These are phyloP conservation scores for Panicum miliaceum DNA, from an alignment of 176 grass and related monocot genomes.

Conservation along the genomic window DNA sequence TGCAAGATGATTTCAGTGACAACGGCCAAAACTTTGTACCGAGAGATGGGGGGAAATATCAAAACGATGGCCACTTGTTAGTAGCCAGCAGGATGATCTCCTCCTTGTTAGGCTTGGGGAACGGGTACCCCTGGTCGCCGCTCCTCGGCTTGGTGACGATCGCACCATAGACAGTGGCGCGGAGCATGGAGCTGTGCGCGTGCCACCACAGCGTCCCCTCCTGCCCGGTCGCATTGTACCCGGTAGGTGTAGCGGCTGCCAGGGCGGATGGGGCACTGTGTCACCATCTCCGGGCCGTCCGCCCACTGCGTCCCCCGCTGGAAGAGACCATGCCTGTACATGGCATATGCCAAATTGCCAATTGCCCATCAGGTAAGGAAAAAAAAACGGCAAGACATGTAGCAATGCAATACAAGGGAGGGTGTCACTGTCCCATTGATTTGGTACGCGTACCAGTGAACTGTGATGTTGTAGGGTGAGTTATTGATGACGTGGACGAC, in stretches of 20 bases:
- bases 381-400: neutral
- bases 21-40: too few relatives aligned
- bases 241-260: conserved; percentile 49
- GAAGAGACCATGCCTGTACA: conserved; percentile 57
- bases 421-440: too few relatives aligned
- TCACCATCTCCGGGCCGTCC: conserved; percentile 68
- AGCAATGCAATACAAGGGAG: too few relatives aligned
- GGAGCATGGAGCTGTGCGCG: conserved; percentile 56
- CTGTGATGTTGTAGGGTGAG: conserved; percentile 58
- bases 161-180: conserved; percentile 56
- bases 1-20: neutral
- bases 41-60: neutral
- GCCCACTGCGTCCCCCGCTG: conserved; percentile 56
- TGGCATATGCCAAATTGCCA: too few relatives aligned
- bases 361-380: neutral
- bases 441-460: conserved; percentile 43
- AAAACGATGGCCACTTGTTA: too few relatives aligned
- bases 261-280: conserved; percentile 62
- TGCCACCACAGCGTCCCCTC: conserved; percentile 80
- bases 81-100: conserved; percentile 46
- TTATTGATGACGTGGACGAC: conserved; percentile 53
- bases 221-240: conserved; percentile 50
- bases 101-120: conserved; percentile 51
- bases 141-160: conserved; percentile 50
- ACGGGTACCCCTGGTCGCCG: conserved; percentile 49